Evolutionary conservation across 176 grass and related monocot genomes (phyloP).

Genomic region (Aegilops tauschii): DNA sequence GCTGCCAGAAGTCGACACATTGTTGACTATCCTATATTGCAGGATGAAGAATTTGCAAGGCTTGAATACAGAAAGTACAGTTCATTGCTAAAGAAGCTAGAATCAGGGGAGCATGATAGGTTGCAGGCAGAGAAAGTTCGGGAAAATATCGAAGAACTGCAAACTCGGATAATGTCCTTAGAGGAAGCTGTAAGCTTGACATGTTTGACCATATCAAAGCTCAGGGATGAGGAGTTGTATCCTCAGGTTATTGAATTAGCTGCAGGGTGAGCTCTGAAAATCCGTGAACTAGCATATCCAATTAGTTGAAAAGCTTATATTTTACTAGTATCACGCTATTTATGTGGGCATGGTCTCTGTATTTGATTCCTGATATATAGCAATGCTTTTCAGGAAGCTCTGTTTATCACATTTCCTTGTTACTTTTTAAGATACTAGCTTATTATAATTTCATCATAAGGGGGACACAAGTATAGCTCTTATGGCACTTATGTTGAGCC

Average conservation of each 20-base stretch:
- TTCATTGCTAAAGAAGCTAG: constrained; percentile 63
- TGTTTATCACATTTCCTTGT: too few relatives aligned
- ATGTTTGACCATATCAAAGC: constrained; percentile 76
- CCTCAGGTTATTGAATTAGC: constrained; percentile 93
- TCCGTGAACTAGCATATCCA: constrained; percentile 19
- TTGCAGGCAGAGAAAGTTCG: constrained; percentile 69
- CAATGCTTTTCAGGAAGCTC: background rate
- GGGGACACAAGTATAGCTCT: too few relatives aligned
- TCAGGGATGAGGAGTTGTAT: constrained; percentile 91
- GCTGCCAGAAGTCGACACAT: background rate
- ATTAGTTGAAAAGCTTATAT: constrained; percentile 10
- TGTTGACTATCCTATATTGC: constrained; percentile 33
- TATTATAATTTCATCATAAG: too few relatives aligned
- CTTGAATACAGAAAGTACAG: constrained; percentile 59
- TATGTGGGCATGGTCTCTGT: constrained; percentile 13
- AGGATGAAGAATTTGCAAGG: constrained; percentile 87
- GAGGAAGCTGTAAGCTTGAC: constrained; percentile 64
- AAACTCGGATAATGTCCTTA: constrained; percentile 79
- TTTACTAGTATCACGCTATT: background rate
- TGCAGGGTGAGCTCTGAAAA: constrained; percentile 60
- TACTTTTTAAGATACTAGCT: too few relatives aligned
- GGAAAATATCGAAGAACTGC: constrained; percentile 68
- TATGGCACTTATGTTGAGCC: too few relatives aligned
- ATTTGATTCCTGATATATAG: constrained; percentile 6
- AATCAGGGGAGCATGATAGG: constrained; percentile 75